phyloP scores from a whole-genome alignment of 768 basidiomycete species.

The Pleurotus eryngii region DNA sequence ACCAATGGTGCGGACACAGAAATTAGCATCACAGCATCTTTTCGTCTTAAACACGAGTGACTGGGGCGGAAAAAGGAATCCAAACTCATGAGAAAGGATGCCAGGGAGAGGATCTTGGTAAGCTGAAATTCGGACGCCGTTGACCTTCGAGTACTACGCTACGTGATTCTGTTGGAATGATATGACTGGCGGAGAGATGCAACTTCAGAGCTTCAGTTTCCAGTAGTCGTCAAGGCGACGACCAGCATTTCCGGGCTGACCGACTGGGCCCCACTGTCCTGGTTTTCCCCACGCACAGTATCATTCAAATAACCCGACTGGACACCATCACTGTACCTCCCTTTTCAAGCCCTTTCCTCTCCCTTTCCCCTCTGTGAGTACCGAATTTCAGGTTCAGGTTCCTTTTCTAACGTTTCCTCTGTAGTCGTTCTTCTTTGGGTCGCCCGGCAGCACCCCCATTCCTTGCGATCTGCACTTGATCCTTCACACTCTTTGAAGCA shows the following conservation, averaged over 20 bases:
- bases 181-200: slow-evolving; percentile 3
- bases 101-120: background rate
- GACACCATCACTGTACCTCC: background rate
- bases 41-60: background rate
- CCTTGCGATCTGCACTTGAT: slow-evolving; percentile 30
- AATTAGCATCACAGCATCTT: background rate
- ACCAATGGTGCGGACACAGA: background rate
- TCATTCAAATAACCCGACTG: slow-evolving; percentile 6
- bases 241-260: slow-evolving; percentile 7
- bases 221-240: slow-evolving; percentile 5
- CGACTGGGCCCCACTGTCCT: slow-evolving; percentile 3
- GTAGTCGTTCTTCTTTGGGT: slow-evolving; percentile 43
- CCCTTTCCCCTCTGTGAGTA: slow-evolving; percentile 4
- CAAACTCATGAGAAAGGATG: background rate
- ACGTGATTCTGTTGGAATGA: slow-evolving; percentile 3
- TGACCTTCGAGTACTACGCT: background rate
- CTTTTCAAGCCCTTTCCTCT: slow-evolving; percentile 1
- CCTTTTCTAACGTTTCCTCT: background rate
- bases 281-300: slow-evolving; percentile 7
- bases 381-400: no score
- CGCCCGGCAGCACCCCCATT: slow-evolving; percentile 68
- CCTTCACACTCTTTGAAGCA: slow-evolving; percentile 32
- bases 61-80: background rate
- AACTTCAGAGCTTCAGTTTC: background rate
- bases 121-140: background rate